Evolutionary conservation across 371 early-diverging fungal species (phyloP), one percentile per base, ranked within the genome.

Genomic region (Paraphysoderma sedebokerense): DNA sequence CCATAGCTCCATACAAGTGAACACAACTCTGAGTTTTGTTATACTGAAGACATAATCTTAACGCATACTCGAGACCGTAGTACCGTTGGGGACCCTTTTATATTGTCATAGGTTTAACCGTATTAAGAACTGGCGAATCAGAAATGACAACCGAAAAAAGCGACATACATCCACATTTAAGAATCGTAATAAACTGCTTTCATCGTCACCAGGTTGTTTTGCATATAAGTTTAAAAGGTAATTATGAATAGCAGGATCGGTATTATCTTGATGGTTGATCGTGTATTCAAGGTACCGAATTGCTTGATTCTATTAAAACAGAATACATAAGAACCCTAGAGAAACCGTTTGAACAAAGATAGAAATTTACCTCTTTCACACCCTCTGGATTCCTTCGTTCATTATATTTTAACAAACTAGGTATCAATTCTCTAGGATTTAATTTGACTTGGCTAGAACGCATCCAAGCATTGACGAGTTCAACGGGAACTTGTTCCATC

Each of bases 191-290:
- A n/a, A n/a, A n/a, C n/a, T n/a, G n/a, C n/a, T n/a, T n/a, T n/a
- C n/a, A n/a, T 40, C 41, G 41, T 23, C 41, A 29, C 5, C 41
- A 12, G n/a, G 7, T 4, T 13, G 68, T 42, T 86, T 70, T 2
- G 82, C 87, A 52, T 85, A 82, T 5, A 92, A 62, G 7, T 82
- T 80, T 22, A 96, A 58, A 13, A 93, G 66, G 46, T 81, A 85
- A 58, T 96, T 92, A 67, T 96, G 93, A 38, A 95, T 76, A 1
- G 79, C 74, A 0, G 83, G 70, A 58, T 92, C 92, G 1, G 77
- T 79, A 54, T 81, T 85, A 23, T 65, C 65, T n/a, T 81, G 66
- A 29, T 70, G 66, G 7, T 78, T 62, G 12, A 84, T 82, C n/a
- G 82, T 81, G 57, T 81, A 80, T 2, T 78, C 76, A 45, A 95